Conservation (phyloP, 202 grass and related monocot species). For the Eragrostis tef region DNA sequence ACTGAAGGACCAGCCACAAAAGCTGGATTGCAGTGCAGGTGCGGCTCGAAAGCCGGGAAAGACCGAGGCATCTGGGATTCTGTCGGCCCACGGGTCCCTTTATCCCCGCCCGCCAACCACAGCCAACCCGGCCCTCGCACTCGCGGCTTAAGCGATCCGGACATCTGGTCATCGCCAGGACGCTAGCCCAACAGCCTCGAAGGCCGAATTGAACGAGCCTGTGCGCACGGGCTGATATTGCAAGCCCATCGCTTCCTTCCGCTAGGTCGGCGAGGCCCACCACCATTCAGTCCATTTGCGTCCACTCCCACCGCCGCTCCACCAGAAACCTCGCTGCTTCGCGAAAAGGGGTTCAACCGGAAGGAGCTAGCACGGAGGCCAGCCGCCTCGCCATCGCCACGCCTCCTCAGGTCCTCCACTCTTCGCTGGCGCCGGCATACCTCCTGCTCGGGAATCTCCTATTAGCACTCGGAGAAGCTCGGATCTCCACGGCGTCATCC, state of each 20-base stretch:
- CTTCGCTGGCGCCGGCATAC: neutral
- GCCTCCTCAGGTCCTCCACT: neutral
- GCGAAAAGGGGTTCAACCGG: neutral
- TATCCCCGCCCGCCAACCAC: neutral
- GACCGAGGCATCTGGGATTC: constrained; percentile 1
- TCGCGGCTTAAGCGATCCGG: neutral
- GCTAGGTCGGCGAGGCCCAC: neutral
- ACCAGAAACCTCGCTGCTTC: constrained; percentile 7
- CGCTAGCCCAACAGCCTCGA: neutral
- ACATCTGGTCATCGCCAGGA: too few species aligned
- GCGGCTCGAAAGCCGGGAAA: constrained; percentile 31
- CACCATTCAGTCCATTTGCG: neutral
- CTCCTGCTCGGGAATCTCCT: neutral
- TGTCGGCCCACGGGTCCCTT: constrained; percentile 32
- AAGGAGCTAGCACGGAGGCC: neutral
- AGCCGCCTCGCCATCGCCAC: neutral
- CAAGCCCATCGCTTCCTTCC: too few species aligned
- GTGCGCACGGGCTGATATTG: neutral
- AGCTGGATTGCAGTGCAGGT: neutral
- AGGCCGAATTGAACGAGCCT: neutral
- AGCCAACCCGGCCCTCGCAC: neutral
- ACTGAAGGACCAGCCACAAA: constrained; percentile 6
- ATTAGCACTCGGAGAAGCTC: neutral
- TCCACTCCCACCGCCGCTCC: neutral
- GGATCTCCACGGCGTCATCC: neutral